Evolutionary conservation across 768 basidiomycete genomes (phyloP), one percentile per base, ranked within the genome.

Genomic region (Phaeotremella fagi): DNA sequence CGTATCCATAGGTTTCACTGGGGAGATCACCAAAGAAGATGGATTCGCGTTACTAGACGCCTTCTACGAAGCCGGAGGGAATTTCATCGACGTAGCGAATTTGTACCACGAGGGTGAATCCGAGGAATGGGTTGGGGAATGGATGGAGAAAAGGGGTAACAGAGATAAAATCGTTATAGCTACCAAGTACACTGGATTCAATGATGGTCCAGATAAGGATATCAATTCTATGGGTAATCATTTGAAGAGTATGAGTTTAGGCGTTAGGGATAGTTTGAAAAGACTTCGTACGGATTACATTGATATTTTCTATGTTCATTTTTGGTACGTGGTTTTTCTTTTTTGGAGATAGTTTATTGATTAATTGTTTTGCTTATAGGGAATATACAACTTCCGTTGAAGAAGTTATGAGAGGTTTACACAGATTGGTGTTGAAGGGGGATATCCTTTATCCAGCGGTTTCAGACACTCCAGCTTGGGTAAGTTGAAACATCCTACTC

Each of bases 281-380:
- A 83, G 82, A 54, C 75, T 85, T n/a, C 74, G 81, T 37, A 83
- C 82, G 0, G 73, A 78, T 20, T 85, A 80, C 50, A 78, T 80
- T 57, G 80, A 82, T 54, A 62, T 80, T 26, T 63, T 79, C n/a
- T 79, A 79, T 59, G 41, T 78, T 4, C 77, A 79, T 43, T 78
- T 71, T 20, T 35, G 38, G 14, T 31, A 4, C 25, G 31, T 23
- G 20, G 20, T 26, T n/a, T 31, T 24, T 9, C 38, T 48, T 45
- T 16, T 2, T 46, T 15, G 14, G 16, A 33, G 31, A 16, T 33
- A 33, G 9, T 33, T 16, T 33, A 33, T 7, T n/a, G 11, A 23
- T 20, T 5, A 14, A 18, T n/a, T 18, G 41, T n/a, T 7, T 42
- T 24, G 23, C 41, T 24, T n/a, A 48, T 45, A 38, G 80, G 80